Evolutionary conservation across 331 rosid genomes (phyloP), one percentile per base, ranked within the genome.

Genomic region (Arachis monticola): DNA sequence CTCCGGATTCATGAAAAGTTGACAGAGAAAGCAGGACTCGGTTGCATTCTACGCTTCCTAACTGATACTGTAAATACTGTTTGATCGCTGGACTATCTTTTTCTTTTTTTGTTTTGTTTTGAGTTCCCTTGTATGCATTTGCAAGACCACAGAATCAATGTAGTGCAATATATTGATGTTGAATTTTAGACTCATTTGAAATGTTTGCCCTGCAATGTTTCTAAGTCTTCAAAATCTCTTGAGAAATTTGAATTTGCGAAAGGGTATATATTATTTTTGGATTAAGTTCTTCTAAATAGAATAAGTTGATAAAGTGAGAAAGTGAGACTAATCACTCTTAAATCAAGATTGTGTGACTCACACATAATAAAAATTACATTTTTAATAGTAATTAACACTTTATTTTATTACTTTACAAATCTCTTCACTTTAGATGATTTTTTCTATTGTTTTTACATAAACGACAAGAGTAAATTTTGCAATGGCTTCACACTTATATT

Each of bases 21-120:
- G 83, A 94, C 97, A 3, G 91, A 90, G 80, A 92, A 55, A 82
- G 99, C 99, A 66, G 99, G 99, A 64, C 79, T 87, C 67, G 99
- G 99, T 73, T 94, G 99, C 91, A 94, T 94, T 63, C 88, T 94
- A 1, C 96, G 97, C 52, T 79, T 81, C 81, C 94, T 93, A 45
- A 84, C 98, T 10, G 98, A 93, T 85, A 88, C 93, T 38, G 78
- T 80, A 74, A 93, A 93, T 75, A 85, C 95, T 10, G 97, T 93
- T 74, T 93, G 87, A 93, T 76, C 76, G 59, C 56, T 66, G 48
- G 27, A 10, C 48, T 44, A 30, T 73, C 30, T 70, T 69, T 60
- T 69, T 55, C 56, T 31, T 55, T 69, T 8, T 5, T 45, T 45
- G 1, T 45, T 31, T 50, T 58, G 17, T 55, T 56, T 61, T 55